Evolutionary conservation across 2,329 filamentous ascomycete species (phyloP), one percentile per base, ranked within the genome.

Genomic region (Epichloe sp.): DNA sequence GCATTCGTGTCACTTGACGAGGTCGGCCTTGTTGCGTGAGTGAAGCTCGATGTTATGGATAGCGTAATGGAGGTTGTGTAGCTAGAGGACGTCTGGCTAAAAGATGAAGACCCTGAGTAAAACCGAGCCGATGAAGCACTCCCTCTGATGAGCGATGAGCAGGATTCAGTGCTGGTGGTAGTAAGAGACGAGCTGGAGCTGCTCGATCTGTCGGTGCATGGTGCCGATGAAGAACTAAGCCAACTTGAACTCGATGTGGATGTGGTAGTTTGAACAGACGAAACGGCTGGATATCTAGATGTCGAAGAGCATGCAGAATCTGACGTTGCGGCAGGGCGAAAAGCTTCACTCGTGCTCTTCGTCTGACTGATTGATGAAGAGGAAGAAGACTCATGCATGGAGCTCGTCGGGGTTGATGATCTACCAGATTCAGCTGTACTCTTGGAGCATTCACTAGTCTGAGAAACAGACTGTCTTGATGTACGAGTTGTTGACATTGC

Each of bases 131-230:
- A 31, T 4, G n/a, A 46, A n/a, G 41, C 43, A 38, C 31, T 40
- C 7, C 12, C 11, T n/a, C 8, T 41, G 10, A 12, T 41, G 1
- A 6, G 17, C 36, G 46, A 44, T 5, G 47, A 47, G 26, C 50
- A 52, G 3, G 47, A 5, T 21, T 36, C 35, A 41, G 47, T 41
- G 14, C 8, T 38, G 12, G 49, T 23, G 5, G 17, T 17, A 19
- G 46, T 31, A n/a, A 31, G 26, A 19, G 43, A 31, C 15, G 36
- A 31, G 36, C 40, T 49, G 15, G 43, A 44, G 35, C 46, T 42
- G 34, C 19, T 37, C 19, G 41, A 42, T 35, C n/a, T 50, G 23
- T 43, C 43, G 19, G 47, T 46, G 44, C 47, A 52, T 40, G 47
- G 31, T 4, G 44, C 31, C 12, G 52, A 34, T 34, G 44, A 36